phyloP scores from a whole-genome alignment of 169 alveolate species.

The Ichthyophthirius multifiliis region DNA sequence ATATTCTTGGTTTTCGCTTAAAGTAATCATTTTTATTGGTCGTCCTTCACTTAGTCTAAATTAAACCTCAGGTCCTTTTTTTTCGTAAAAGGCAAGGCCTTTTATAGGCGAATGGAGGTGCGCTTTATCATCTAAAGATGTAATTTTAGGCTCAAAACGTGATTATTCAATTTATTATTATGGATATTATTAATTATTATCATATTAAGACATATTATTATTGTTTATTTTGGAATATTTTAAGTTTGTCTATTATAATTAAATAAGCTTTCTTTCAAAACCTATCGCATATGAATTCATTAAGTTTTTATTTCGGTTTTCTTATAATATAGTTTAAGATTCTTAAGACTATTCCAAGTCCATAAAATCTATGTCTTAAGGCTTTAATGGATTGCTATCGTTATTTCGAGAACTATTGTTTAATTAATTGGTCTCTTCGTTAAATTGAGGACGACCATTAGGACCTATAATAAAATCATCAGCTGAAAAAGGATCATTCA shows the following conservation, averaged over 20 bases:
- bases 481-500: no score
- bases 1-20: background rate
- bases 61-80: conserved; percentile 6
- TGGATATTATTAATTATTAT: background rate
- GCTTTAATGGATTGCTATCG: background rate
- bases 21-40: background rate
- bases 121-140: background rate
- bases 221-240: background rate
- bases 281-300: background rate
- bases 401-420: background rate
- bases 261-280: background rate
- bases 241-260: background rate
- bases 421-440: no score
- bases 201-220: background rate
- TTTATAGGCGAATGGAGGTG: background rate
- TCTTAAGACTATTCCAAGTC: conserved; percentile 5
- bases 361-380: background rate
- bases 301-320: background rate
- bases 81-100: background rate
- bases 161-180: background rate
- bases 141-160: background rate
- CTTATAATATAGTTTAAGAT: background rate
- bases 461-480: no score
- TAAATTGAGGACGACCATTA: no score
- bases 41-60: background rate